These are phyloP conservation scores for Ustilaginoidea virens DNA, from an alignment of 2,329 filamentous ascomycete genomes.

Conservation along the genomic window DNA sequence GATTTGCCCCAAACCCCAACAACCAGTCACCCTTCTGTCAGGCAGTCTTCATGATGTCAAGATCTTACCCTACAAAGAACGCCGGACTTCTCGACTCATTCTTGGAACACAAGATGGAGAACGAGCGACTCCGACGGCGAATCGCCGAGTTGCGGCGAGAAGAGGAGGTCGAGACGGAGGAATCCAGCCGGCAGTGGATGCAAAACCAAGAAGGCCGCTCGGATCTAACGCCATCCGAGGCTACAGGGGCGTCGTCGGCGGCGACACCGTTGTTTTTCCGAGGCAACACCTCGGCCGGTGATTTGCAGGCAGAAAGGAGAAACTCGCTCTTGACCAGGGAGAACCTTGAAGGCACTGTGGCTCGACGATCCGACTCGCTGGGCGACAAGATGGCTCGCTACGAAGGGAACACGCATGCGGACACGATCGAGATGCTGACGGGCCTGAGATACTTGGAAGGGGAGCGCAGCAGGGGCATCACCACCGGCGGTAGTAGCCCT, in stretches of 20 bases:
- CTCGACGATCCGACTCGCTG: slow-evolving; percentile 56
- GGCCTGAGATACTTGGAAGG: slow-evolving; percentile 78
- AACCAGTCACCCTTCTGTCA: slow-evolving; percentile 60
- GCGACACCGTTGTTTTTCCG: slow-evolving; percentile 14
- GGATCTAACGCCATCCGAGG: slow-evolving; percentile 35
- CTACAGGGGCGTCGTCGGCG: slow-evolving; percentile 22
- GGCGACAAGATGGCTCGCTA: slow-evolving; percentile 75
- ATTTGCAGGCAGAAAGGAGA: slow-evolving; percentile 44
- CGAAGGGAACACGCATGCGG: slow-evolving; percentile 60
- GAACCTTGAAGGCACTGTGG: slow-evolving; percentile 60
- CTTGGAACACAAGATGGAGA: slow-evolving; percentile 92
- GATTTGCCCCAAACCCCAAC: slow-evolving; percentile 44
- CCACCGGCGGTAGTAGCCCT: slow-evolving; percentile 69
- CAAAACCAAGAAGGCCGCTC: slow-evolving; percentile 42
- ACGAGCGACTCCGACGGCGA: slow-evolving; percentile 69
- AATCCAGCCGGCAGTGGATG: slow-evolving; percentile 44
- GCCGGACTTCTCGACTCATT: slow-evolving; percentile 79
- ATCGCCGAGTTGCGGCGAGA: slow-evolving; percentile 77
- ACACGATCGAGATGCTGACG: slow-evolving; percentile 87
- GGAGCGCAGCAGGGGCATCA: slow-evolving; percentile 76
- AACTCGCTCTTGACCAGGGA: slow-evolving; percentile 62
- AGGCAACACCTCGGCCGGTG: slow-evolving; percentile 14
- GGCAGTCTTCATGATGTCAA: slow-evolving; percentile 86
- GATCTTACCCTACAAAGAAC: slow-evolving; percentile 81
- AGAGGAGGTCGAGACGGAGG: slow-evolving; percentile 65